Evolutionary conservation across 192 early-diverging fungal species (phyloP).

Genomic region (Rhizoclosmatium globosum): DNA sequence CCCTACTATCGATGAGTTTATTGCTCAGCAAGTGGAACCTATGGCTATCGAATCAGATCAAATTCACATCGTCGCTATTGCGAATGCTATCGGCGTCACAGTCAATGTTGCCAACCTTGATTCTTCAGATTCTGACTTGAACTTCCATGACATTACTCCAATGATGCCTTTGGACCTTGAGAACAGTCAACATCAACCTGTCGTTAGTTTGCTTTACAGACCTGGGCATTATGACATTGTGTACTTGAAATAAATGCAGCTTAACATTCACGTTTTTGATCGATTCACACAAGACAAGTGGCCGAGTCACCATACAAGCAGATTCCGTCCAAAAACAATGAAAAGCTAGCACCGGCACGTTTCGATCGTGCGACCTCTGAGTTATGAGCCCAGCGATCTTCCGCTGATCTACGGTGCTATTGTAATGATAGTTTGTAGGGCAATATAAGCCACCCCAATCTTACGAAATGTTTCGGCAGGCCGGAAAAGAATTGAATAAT

Average conservation of each 20-base stretch:
- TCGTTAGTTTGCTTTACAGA: conserved; percentile 53
- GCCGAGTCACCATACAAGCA: too few relatives aligned
- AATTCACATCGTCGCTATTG: conserved; percentile 79
- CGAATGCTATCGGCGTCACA: conserved; percentile 68
- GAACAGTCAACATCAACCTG: conserved; percentile 51
- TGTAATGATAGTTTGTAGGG: too few relatives aligned
- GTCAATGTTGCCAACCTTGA: conserved; percentile 78
- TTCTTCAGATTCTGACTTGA: conserved; percentile 61
- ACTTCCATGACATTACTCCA: conserved; percentile 79
- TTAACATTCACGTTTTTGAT: background rate
- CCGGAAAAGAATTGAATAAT: too few relatives aligned
- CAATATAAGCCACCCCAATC: too few relatives aligned
- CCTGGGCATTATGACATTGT: conserved; percentile 81
- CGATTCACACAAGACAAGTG: too few relatives aligned
- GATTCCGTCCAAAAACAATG: too few relatives aligned
- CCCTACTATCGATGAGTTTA: conserved; percentile 55
- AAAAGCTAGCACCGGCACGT: too few relatives aligned
- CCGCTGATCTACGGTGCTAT: too few relatives aligned
- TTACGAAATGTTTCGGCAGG: too few relatives aligned
- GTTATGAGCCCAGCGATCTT: too few relatives aligned
- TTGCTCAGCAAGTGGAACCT: conserved; percentile 56
- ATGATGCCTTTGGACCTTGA: conserved; percentile 54
- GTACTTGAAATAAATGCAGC: conserved; percentile 40
- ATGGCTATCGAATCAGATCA: conserved; percentile 78
- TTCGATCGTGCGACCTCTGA: too few relatives aligned